Base-by-base conservation (phyloP, 2,329 filamentous ascomycete species). In the Verticillium albo-atrum region DNA sequence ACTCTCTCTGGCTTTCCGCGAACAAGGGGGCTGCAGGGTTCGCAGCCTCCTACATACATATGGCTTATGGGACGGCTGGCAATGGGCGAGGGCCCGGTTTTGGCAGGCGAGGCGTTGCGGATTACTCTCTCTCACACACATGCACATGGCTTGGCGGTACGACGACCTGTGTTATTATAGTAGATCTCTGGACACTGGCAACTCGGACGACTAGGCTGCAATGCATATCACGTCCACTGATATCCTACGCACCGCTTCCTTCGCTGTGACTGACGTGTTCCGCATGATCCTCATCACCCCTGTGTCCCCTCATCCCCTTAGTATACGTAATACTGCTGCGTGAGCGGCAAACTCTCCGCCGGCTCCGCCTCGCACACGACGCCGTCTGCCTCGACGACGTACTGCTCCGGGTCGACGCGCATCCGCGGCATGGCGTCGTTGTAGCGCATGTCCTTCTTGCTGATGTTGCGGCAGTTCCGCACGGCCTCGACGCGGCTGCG, bases 341-440 rank as follows among this genome's bases (percentile, higher is more conserved):
- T 87, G 70, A 97, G 78, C 6, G 92, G 92, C 74, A 97, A 72
- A 56, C 70, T 80, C 27, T 80, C 79, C 25, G 89, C 85, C 4
- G 92, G 90, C 73, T 89, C 90, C 0, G 91, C 91, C 50, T 78
- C 82, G 70, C 90, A 93, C 35, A 87, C 77, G 72, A 84, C 75
- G 0, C 91, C 92, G 74, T 97, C 92, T 2, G 93, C 93, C 77
- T 94, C 88, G 27, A 97, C 93, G 17, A 80, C 84, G 77, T 97
- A 98, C 68, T 84, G 88, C 81, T 98, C 94, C 5, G 94, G 90
- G 73, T 98, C 93, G 61, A 98, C 93, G 68, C 80, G 87, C 91
- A 98, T 97, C 76, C 82, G 86, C 15, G 94, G 94, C 85, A 86
- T 92, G 58, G 76, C 75, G 69, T 92, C 87, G 73, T 97, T 97